Evolutionary conservation across 2,329 filamentous ascomycete genomes (phyloP).

Genomic region (Colletotrichum viniferum): DNA sequence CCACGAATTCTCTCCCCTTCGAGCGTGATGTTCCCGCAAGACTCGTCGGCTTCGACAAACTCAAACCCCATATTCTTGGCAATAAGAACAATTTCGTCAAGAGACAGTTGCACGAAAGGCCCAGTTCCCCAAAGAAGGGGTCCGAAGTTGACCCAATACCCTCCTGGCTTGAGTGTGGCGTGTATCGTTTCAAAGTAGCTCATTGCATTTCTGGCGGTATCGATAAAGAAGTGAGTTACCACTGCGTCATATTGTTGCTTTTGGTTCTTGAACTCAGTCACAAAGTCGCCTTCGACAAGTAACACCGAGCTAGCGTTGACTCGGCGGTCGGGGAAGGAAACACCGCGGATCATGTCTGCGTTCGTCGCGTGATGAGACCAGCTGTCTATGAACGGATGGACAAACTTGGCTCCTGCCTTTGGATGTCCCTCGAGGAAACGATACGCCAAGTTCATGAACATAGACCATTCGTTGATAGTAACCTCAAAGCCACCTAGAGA

Average conservation of each 20-base stretch:
- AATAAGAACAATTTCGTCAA: conserved; percentile 56
- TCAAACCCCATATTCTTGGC: conserved; percentile 55
- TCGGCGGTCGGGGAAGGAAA: conserved; percentile 48
- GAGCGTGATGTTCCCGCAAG: rapidly evolving
- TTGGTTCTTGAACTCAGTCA: conserved; percentile 38
- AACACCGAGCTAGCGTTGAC: conserved; percentile 42
- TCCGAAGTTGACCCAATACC: conserved; percentile 61
- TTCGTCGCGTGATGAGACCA: conserved; percentile 60
- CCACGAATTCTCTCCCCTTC: too few relatives aligned
- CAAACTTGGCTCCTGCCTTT: conserved; percentile 24
- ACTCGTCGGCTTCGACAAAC: not conserved
- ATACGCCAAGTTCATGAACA: conserved; percentile 61
- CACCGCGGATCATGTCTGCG: conserved; percentile 47
- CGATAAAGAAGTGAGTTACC: conserved; percentile 64
- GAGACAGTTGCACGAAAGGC: conserved; percentile 57
- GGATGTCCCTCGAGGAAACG: conserved; percentile 47
- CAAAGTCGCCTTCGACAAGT: conserved; percentile 62
- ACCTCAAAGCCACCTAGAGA: conserved; percentile 52
- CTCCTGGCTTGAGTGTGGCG: conserved; percentile 48
- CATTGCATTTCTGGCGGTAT: conserved; percentile 62
- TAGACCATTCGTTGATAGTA: conserved; percentile 61
- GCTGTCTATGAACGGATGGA: conserved; percentile 60
- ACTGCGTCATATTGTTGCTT: conserved; percentile 49
- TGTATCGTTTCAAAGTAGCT: conserved; percentile 59
- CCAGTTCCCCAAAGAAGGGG: conserved; percentile 59